phyloP scores from a whole-genome alignment of 768 basidiomycete species.

The Pleurotus ostreatus region DNA sequence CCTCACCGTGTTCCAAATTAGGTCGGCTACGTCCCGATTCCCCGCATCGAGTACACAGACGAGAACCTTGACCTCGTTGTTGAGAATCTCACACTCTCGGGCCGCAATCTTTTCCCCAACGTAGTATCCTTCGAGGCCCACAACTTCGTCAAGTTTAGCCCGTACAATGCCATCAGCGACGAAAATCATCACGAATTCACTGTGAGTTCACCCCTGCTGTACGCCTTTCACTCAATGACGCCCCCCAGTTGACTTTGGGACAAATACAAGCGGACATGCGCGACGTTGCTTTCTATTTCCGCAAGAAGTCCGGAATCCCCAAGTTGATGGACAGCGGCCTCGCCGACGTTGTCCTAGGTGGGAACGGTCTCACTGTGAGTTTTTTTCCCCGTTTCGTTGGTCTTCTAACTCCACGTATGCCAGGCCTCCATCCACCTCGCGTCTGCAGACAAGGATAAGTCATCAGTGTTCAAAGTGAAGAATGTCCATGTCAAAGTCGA shows the following conservation, averaged over 20 bases:
- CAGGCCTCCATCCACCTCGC: slow-evolving; percentile 60
- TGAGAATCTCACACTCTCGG: slow-evolving; percentile 88
- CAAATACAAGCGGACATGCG: slow-evolving; percentile 95
- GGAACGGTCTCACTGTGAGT: slow-evolving; percentile 70
- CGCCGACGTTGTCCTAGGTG: slow-evolving; percentile 83
- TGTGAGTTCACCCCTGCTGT: neutral
- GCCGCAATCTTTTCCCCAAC: slow-evolving; percentile 87
- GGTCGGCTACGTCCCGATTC: slow-evolving; percentile 40
- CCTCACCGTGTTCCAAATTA: too few species aligned
- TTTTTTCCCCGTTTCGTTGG: slow-evolving; percentile 3
- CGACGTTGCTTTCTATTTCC: slow-evolving; percentile 90
- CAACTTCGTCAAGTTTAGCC: slow-evolving; percentile 83
- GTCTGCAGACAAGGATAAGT: slow-evolving; percentile 55
- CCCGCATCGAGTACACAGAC: slow-evolving; percentile 91
- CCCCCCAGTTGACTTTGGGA: slow-evolving; percentile 46
- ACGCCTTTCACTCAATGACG: neutral
- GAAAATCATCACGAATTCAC: slow-evolving; percentile 68
- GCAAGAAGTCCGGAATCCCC: slow-evolving; percentile 78
- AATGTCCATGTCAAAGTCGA: slow-evolving; percentile 78
- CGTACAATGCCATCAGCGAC: slow-evolving; percentile 59
- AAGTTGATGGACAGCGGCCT: slow-evolving; percentile 80
- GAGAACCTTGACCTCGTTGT: slow-evolving; percentile 83
- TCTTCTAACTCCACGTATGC: neutral
- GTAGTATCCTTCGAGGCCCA: slow-evolving; percentile 68
- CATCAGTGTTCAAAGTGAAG: slow-evolving; percentile 71